phyloP scores from a whole-genome alignment of 352 stramenopile genomes.

The Lagenidium sp. region DNA sequence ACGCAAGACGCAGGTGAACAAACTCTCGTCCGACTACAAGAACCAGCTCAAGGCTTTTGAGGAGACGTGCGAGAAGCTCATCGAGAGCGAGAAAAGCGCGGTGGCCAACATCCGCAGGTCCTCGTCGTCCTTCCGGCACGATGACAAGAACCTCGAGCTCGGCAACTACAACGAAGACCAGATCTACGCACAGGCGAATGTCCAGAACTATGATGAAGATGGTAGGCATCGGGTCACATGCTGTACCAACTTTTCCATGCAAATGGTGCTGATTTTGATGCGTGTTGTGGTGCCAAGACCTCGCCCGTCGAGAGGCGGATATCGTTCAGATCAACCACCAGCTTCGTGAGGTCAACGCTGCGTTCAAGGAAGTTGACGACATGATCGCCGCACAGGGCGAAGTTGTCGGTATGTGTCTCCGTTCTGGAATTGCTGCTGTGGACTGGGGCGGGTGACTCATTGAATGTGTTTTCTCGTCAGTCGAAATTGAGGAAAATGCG shows the following conservation, averaged over 20 bases:
- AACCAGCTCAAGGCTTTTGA: slow-evolving; percentile 26
- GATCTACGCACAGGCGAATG: slow-evolving; percentile 28
- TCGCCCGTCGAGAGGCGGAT: slow-evolving; percentile 25
- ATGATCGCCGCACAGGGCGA: slow-evolving; percentile 24
- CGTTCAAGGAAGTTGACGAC: slow-evolving; percentile 27
- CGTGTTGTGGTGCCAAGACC: slow-evolving; percentile 8
- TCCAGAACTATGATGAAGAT: slow-evolving; percentile 30
- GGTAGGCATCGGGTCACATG: too few species aligned
- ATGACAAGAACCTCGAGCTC: slow-evolving; percentile 9
- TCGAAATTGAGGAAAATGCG: slow-evolving; percentile 20
- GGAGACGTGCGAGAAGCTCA: slow-evolving; percentile 16
- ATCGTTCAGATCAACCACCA: slow-evolving; percentile 36
- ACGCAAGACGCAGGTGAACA: slow-evolving; percentile 20
- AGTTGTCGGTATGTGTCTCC: slow-evolving; percentile 20
- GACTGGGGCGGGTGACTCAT: background rate
- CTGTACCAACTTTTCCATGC: too few species aligned
- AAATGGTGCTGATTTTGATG: background rate
- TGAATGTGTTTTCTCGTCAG: slow-evolving; percentile 5
- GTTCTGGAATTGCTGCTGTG: slow-evolving; percentile 1
- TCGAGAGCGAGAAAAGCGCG: slow-evolving; percentile 20
- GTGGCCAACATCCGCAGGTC: slow-evolving; percentile 24
- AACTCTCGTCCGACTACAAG: slow-evolving; percentile 27
- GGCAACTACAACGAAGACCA: slow-evolving; percentile 28
- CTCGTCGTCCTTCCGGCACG: slow-evolving; percentile 20
- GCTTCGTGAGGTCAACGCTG: slow-evolving; percentile 28